Evolutionary conservation across 2,329 filamentous ascomycete species (phyloP), one percentile per base, ranked within the genome.

Genomic region (Plectosphaerella sp.): DNA sequence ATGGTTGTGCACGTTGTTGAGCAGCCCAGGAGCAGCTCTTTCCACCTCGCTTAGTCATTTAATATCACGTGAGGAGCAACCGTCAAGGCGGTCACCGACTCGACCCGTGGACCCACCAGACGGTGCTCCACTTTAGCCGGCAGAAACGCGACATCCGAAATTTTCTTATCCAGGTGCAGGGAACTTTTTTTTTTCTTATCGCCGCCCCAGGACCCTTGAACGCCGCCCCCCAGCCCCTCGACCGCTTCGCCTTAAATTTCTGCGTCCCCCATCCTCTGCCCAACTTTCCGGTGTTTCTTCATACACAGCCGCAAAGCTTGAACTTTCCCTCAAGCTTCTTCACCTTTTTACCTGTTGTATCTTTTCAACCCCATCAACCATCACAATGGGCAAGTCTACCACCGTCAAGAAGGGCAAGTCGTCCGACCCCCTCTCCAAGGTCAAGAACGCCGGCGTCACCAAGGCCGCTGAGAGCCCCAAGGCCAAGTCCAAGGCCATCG

Each of bases 391-490:
- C 69, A 87, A 87, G 73, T 43, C 48, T 43, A 49, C 48, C 18
- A 18, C 48, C 39, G 37, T 49, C 48, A 72, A 77, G 51, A 88
- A 87, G 75, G 80, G 71, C 59, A 82, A 82, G 73, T 65, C 76
- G 63, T 69, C 73, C 63, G 76, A 78, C 64, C 67, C 73, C 56
- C 65, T 76, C 61, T 70, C 73, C 63, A 66, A 72, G 61, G 83
- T 85, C 71, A 89, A 89, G 77, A 78, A 78, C 61, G 84, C 77
- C 60, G 80, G 81, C 59, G 77, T 89, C 63, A 81, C 79, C 73
- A 91, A 91, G 78, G 67, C 84, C 50, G 75, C 81, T 56, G 78
- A 87, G 68, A 80, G 79, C 58, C 72, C 83, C 65, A 86, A 84
- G 72, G 72, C 77, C 55, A 87, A 87, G 76, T 79, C 82, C 62